Conservation (phyloP, 73 alveolate species). For the Vitrella brassicaformis region DNA sequence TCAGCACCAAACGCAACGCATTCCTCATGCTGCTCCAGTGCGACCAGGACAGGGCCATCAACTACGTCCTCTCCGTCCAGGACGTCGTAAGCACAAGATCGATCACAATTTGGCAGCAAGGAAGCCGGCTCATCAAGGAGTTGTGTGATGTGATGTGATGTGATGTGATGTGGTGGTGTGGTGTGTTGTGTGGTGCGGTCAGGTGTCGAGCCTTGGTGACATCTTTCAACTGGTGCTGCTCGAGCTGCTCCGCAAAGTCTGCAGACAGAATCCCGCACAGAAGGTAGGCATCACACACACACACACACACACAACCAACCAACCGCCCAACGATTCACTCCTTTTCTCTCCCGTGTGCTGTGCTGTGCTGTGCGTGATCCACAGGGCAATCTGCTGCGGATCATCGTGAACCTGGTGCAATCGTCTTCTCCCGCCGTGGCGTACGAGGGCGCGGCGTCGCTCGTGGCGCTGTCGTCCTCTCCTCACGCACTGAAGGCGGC, state of each 20-base stretch:
- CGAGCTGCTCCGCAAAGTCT: constrained; percentile 58
- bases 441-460: constrained; percentile 45
- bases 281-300: no score
- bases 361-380: no score
- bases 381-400: constrained; percentile 43
- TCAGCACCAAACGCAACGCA: constrained; percentile 80
- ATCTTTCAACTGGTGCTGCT: constrained; percentile 59
- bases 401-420: constrained; percentile 39
- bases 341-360: no score
- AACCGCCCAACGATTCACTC: no score
- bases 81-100: constrained; percentile 3
- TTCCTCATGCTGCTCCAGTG: constrained; percentile 64
- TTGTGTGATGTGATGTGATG: no score
- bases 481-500: constrained; percentile 66
- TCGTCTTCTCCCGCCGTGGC: constrained; percentile 38
- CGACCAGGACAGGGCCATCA: constrained; percentile 59
- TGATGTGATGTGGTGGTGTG: background rate
- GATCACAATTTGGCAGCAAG: no score
- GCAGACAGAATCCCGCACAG: constrained; percentile 11
- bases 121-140: no score
- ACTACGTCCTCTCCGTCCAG: constrained; percentile 38
- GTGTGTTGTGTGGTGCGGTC: background rate
- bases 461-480: constrained; percentile 54
- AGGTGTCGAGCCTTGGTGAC: constrained; percentile 55
- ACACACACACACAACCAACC: no score